A percentile compares a stretch with the other conserved stretches of the same genome.
Conservation (phyloP, 1,139 yeast genomes). For the Candida pseudocylindracea region DNA sequence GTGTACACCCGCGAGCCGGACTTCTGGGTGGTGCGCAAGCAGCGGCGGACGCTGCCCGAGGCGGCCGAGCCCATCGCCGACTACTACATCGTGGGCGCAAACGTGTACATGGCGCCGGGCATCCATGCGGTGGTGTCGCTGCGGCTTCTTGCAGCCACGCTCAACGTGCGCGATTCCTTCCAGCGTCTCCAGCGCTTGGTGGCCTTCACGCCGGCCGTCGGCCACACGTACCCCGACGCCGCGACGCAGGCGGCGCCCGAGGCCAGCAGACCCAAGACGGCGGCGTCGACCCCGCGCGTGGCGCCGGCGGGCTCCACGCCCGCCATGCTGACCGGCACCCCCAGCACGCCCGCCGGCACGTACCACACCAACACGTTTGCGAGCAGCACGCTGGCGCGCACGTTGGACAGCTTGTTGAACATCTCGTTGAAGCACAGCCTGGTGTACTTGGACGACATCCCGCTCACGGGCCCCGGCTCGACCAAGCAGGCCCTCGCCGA, state of each 20-base stretch:
- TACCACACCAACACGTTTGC: conserved; percentile 6
- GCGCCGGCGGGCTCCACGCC: conserved; percentile 2
- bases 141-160: conserved; percentile 7
- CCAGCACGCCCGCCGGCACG: conserved; percentile 1
- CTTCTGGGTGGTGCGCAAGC: conserved; percentile 78
- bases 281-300: conserved; percentile 6
- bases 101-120: conserved; percentile 76
- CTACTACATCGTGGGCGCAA: conserved; percentile 79
- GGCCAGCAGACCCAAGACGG: conserved; percentile 3
- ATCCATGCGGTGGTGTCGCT: conserved; percentile 17
- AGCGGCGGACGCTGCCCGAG: conserved; percentile 31
- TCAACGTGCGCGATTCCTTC: conserved; percentile 11
- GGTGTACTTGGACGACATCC: conserved; percentile 16
- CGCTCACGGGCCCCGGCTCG: conserved; percentile 16
- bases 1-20: conserved; percentile 69
- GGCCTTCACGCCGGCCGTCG: conserved; percentile 15
- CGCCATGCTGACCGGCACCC: conserved; percentile 2
- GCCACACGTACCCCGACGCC: conserved; percentile 10
- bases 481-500: conserved; percentile 12
- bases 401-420: conserved; percentile 12
- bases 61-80: conserved; percentile 35
- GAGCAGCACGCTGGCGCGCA: conserved; percentile 5
- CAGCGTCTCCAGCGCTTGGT: conserved; percentile 14
- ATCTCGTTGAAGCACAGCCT: conserved; percentile 9
- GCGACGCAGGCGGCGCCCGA: conserved; percentile 1